Base-by-base conservation (phyloP, 2,329 filamentous ascomycete genomes). In the Ophiostoma tasmaniense region DNA sequence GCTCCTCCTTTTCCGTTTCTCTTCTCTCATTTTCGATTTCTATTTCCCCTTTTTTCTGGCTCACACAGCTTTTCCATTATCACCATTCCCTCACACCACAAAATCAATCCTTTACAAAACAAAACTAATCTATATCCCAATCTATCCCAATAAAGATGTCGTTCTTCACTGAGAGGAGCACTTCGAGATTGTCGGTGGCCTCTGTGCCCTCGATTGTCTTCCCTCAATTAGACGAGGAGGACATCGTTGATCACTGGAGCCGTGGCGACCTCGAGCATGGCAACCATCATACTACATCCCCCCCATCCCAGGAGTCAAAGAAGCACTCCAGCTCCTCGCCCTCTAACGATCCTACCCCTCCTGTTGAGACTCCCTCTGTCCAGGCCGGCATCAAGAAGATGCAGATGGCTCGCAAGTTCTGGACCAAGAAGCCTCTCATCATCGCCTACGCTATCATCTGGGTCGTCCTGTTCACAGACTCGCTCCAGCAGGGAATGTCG, bases 401-500 rank as follows among this genome's bases (percentile, higher is more conserved):
- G 25, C 37, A 62, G 17, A 14, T 37, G 37, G 28, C 28, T 2
- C 28, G 28, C 13, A 33, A 55, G 28, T 5, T 39, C 14, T 69
- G 68, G 68, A 52, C 25, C n/a, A 65, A 30, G 1, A 11, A 10
- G 13, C 11, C 45, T 13, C 22, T 66, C 10, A 10, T 64, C 0
- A 2, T 28, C 1, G 68, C 68, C 52, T 69, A 66, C 22, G 14
- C 33, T 1, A n/a, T 66, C 11, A 72, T 72, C 50, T 72, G 71
- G 71, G 22, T 71, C 28, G 67, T 72, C 7, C 55, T 64, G 5
- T 72, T 71, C 25, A 64, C 78, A 66, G 74, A 74, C 35, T 76
- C 78, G 13, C 77, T 77, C 25, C 74, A 78, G 66, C 75, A 79
- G 66, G 76, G 76, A 67, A 75, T 80, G 67, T 75, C 79, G 11